A percentile compares a stretch with the other conserved stretches of the same genome.
Evolutionary conservation across 495 filamentous ascomycete genomes (phyloP).

Genomic region (Hypoxylon perforatum): DNA sequence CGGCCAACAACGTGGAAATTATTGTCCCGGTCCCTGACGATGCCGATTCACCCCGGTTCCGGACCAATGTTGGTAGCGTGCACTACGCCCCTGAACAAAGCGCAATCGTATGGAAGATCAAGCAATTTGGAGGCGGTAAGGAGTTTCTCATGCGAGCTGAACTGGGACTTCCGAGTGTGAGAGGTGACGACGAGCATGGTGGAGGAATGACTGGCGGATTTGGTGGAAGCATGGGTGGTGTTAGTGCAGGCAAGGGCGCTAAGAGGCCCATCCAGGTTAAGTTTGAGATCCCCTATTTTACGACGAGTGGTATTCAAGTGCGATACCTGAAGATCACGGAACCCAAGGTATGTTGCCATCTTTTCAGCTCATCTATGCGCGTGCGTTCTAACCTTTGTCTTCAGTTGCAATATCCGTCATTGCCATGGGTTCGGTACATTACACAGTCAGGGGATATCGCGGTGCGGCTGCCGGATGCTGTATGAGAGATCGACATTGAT

Average conservation of each 20-base stretch:
- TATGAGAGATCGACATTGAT: conserved; percentile 57
- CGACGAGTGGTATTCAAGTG: conserved; percentile 97
- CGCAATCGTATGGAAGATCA: conserved; percentile 99
- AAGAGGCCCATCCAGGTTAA: conserved; percentile 98
- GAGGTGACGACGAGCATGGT: conserved; percentile 95
- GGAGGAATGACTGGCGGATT: conserved; percentile 97
- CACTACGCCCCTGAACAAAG: conserved; percentile 98
- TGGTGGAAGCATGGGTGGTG: conserved; percentile 93
- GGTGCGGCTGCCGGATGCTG: conserved; percentile 87
- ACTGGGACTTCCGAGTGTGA: conserved; percentile 90
- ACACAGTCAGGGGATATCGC: conserved; percentile 97
- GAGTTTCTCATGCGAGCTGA: conserved; percentile 99
- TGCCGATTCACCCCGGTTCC: conserved; percentile 94
- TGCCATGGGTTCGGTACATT: conserved; percentile 99
- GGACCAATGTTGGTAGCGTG: conserved; percentile 97
- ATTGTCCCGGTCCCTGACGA: conserved; percentile 97
- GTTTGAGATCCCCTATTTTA: conserved; percentile 99
- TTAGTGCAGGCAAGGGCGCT: conserved; percentile 76
- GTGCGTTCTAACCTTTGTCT: conserved; percentile 39
- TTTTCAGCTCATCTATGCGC: conserved; percentile 7
- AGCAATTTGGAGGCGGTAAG: conserved; percentile 98
- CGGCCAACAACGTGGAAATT: conserved; percentile 99
- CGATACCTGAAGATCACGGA: conserved; percentile 99
- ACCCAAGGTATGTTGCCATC: conserved; percentile 82
- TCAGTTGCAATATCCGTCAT: conserved; percentile 95